Percentiles rank a stretch among this genome's conserved stretches.
Conservation (phyloP, 257 asterid genomes). For the Forsythia viridissima region DNA sequence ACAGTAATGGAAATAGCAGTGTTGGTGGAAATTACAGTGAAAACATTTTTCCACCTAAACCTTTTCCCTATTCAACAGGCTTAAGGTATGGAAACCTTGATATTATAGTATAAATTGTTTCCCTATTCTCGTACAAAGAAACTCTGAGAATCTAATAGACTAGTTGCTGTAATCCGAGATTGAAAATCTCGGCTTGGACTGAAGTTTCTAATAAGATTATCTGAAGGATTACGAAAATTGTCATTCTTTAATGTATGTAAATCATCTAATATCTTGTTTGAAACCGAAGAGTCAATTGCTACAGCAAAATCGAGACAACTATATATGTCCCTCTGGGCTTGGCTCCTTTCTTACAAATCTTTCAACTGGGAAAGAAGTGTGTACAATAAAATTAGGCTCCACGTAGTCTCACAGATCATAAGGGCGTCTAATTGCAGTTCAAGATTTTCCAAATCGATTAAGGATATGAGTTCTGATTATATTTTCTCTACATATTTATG, state of each 20-base stretch:
- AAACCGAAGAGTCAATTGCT: constrained; percentile 75
- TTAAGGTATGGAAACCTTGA: too few relatives aligned
- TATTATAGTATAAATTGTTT: constrained; percentile 38
- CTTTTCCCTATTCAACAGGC: too few relatives aligned
- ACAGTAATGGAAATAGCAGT: constrained; percentile 20
- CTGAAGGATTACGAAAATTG: constrained; percentile 58
- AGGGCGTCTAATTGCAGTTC: too few relatives aligned
- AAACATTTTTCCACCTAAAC: too few relatives aligned
- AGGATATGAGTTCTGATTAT: too few relatives aligned
- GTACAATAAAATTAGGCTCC: too few relatives aligned
- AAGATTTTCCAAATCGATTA: too few relatives aligned
- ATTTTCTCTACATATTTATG: too few relatives aligned
- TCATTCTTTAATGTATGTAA: constrained; percentile 53
- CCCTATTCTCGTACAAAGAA: constrained; percentile 67
- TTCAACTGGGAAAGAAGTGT: constrained; percentile 25
- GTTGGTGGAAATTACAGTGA: neutral
- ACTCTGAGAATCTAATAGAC: constrained; percentile 71
- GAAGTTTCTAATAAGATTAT: constrained; percentile 63
- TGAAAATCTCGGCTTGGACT: constrained; percentile 76
- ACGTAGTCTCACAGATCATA: too few relatives aligned
- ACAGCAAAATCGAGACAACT: constrained; percentile 68
- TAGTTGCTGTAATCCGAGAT: constrained; percentile 83
- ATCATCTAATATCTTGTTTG: constrained; percentile 64
- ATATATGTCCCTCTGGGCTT: constrained; percentile 64
- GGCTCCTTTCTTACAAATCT: constrained; percentile 55